Base-by-base conservation (phyloP, 2,329 filamentous ascomycete species). In the Alternaria angustiovoidea region DNA sequence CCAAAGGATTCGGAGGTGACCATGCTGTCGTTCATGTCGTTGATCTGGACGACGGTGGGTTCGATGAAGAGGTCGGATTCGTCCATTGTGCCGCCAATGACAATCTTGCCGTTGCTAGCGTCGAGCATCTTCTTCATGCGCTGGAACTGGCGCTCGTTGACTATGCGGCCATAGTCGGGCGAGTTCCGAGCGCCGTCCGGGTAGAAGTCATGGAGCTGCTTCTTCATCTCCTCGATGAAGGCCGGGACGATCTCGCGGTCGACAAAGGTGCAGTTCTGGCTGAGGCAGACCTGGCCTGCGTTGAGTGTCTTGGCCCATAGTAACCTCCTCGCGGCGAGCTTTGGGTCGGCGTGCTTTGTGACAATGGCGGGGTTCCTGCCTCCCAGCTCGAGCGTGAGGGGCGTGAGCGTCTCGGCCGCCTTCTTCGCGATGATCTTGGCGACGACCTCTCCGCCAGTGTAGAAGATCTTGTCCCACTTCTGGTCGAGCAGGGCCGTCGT, bases 391-490 rank as follows among this genome's bases (percentile, higher is more conserved):
- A 98, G 88, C 9, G 89, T 87, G 22, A 96, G 89, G 0, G 95
- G 95, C 0, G 95, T 98, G 62, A 85, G 76, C 0, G 83, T 84
- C 73, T 84, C 82, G 2, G 83, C 82, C 1, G 82, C 83, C 73
- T 84, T 84, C 78, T 84, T 83, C 14, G 83, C 81, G 59, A 85
- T 82, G 68, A 85, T 85, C 22, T 74, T 83, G 48, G 92, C 95
- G 18, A 97, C 93, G 28, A 77, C 82, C 53, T 86, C 85, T 71
- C 88, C 89, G 55, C 95, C 95, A 1, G 95, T 99, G 82, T 97
- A 99, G 83, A 95, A 94, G 73, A 99, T 96, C 86, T 97, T 98
- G 82, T 96, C 94, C 90, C 94, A 99, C 79, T 94, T 94, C 82
- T 93, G 88, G 59, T 94, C 88, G 34, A 99, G 86, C 44, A 98